These are phyloP conservation scores for Conoideocrella luteorostrata DNA, from an alignment of 2,329 filamentous ascomycete species.

Conservation along the genomic window DNA sequence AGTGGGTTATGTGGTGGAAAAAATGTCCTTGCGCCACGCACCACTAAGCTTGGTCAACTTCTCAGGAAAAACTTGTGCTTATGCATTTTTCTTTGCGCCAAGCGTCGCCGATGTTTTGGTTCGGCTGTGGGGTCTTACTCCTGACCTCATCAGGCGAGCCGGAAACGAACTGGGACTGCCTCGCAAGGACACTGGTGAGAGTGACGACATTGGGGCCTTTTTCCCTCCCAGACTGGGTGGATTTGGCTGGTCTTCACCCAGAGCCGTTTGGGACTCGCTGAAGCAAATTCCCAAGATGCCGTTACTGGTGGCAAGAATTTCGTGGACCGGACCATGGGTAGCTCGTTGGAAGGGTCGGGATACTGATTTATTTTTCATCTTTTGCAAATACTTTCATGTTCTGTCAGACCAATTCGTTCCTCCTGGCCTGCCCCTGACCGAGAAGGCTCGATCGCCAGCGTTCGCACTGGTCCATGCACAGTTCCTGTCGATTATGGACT, in stretches of 20 bases:
- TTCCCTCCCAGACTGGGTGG: constrained; percentile 63
- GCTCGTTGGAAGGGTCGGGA: constrained; percentile 81
- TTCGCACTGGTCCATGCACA: constrained; percentile 79
- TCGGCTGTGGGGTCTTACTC: constrained; percentile 69
- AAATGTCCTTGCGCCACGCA: constrained; percentile 71
- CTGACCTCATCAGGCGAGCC: constrained; percentile 63
- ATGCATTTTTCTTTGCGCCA: constrained; percentile 88
- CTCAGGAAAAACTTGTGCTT: constrained; percentile 83
- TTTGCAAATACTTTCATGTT: constrained; percentile 81
- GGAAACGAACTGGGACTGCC: constrained; percentile 63
- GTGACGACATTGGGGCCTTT: constrained; percentile 57
- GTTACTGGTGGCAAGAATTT: constrained; percentile 62
- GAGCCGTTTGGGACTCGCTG: constrained; percentile 46
- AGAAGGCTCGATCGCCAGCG: constrained; percentile 63
- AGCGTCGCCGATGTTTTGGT: constrained; percentile 79
- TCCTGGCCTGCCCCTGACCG: constrained; percentile 40
- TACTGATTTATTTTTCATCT: constrained; percentile 86
- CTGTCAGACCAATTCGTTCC: constrained; percentile 69
- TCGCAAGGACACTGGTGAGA: constrained; percentile 46
- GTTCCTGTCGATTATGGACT: constrained; percentile 70
- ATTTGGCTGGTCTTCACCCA: constrained; percentile 50
- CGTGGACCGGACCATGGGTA: constrained; percentile 81
- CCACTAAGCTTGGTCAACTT: constrained; percentile 69
- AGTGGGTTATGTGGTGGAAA: constrained; percentile 81
- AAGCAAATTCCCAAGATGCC: constrained; percentile 60